Evolutionary conservation across 192 early-diverging fungal species (phyloP), one percentile per base, ranked within the genome.

Genomic region (Linnemannia zychae): DNA sequence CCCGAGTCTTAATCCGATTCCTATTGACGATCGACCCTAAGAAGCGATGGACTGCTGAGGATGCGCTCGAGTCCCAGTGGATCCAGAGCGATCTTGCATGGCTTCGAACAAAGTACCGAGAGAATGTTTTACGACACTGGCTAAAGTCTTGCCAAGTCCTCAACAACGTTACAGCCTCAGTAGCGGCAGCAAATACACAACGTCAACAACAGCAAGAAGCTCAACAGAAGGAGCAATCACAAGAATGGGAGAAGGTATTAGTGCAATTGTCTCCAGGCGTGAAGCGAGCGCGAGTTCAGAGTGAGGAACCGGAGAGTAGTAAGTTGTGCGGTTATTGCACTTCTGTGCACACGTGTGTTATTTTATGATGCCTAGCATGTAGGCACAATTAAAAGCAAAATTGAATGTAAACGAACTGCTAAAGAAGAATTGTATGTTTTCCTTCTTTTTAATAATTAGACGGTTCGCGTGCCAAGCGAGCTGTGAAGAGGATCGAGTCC

Each of bases 21-120:
- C 70, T 92, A 46, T 66, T 92, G 47, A 77, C 75, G 4, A 63
- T 87, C 22, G 79, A 92, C 66, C 90, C 92, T 0, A 37, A 36
- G 9, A 68, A 88, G 72, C 90, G 93, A 53, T 88, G 90, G 87
- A 89, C 89, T 7, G 89, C 90, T 11, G 84, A 90, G 13, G 65
- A 82, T 34, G 93, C 90, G 0, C 88, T 94, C 46, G 57, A 69
- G 22, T 93, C 93, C 47, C 81, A 88, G 17, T 93, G 92, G 92
- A 92, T 93, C 49, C 79, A 79, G 3, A 53, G 76, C 6, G 89
- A 91, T 34, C 72, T 77, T 38, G 57, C 71, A 0, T 72, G 78
- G 80, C 86, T 93, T 48, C 84, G 80, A 22, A 84, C 82, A 52
- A 75, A 87, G 48, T 92, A 93, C 67, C 73, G 76, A n/a, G 76